phyloP scores from a whole-genome alignment of 2,329 filamentous ascomycete genomes.

The Fusarium acutatum region DNA sequence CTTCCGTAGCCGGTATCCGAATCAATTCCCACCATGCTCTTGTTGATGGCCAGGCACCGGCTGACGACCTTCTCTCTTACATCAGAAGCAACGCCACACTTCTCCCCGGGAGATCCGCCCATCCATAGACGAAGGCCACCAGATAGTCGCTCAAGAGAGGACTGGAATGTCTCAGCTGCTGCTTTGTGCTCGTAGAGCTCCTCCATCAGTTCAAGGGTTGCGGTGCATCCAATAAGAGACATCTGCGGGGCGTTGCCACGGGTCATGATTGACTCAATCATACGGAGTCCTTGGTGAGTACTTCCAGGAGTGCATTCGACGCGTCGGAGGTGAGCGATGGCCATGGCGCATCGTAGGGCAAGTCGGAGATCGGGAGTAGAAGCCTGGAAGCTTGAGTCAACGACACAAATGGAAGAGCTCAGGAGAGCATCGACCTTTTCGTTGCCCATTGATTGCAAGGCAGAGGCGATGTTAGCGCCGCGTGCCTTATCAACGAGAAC shows the following conservation, averaged over 20 bases:
- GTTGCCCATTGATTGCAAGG: slow-evolving; percentile 58
- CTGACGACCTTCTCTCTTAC: slow-evolving; percentile 64
- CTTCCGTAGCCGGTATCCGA: slow-evolving; percentile 68
- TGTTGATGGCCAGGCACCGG: slow-evolving; percentile 64
- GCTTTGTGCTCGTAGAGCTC: slow-evolving; percentile 57
- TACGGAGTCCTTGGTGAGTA: slow-evolving; percentile 54
- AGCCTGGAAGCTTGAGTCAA: slow-evolving; percentile 55
- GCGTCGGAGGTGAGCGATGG: slow-evolving; percentile 65
- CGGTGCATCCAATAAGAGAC: slow-evolving; percentile 67
- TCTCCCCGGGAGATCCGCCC: slow-evolving; percentile 60
- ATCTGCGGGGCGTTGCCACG: slow-evolving; percentile 53
- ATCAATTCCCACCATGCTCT: slow-evolving; percentile 67
- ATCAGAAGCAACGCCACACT: slow-evolving; percentile 59
- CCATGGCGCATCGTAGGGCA: slow-evolving; percentile 67
- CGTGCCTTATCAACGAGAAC: slow-evolving; percentile 64
- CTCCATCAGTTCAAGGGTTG: slow-evolving; percentile 67
- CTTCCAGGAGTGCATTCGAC: slow-evolving; percentile 45
- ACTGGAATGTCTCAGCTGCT: slow-evolving; percentile 56
- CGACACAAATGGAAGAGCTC: slow-evolving; percentile 49
- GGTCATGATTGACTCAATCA: slow-evolving; percentile 60
- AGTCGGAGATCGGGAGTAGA: slow-evolving; percentile 62
- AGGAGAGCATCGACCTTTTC: slow-evolving; percentile 41
- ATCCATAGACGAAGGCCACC: slow-evolving; percentile 69
- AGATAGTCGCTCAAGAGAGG: slow-evolving; percentile 64
- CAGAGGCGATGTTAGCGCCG: slow-evolving; percentile 64